These are phyloP conservation scores for Citrus trifoliata DNA, from an alignment of 345 rosid species.

Conservation along the genomic window DNA sequence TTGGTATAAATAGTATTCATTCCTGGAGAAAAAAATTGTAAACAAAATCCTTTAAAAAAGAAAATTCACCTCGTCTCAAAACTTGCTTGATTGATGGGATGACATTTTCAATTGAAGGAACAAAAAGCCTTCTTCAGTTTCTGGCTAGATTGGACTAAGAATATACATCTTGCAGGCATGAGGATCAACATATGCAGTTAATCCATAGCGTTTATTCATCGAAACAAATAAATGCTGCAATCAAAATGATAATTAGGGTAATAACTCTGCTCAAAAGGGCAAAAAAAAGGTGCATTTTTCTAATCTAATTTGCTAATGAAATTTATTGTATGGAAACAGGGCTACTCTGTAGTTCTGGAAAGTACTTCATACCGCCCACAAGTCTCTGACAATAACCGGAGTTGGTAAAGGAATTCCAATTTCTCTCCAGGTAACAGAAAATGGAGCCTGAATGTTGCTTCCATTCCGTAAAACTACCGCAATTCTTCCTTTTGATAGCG, in stretches of 20 bases:
- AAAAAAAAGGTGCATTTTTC: not conserved
- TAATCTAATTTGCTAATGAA: no score
- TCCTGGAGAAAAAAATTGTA: not conserved
- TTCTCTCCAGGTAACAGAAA: constrained; percentile 45
- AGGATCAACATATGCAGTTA: constrained; percentile 30
- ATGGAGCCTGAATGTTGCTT: constrained; percentile 25
- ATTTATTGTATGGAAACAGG: not conserved
- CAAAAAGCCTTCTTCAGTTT: not conserved
- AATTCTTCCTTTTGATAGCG: constrained; percentile 29
- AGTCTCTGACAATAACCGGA: constrained; percentile 29
- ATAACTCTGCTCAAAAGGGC: not conserved
- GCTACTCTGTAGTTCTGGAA: not conserved
- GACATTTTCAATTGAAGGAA: not conserved
- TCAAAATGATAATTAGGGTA: not conserved
- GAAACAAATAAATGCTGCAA: constrained; percentile 38
- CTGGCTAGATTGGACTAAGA: constrained; percentile 15
- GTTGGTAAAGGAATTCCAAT: constrained; percentile 32
- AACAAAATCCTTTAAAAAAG: no score
- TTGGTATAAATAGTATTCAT: not conserved
- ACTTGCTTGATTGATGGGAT: not conserved
- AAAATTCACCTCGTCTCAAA: not conserved
- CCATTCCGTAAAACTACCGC: constrained; percentile 50
- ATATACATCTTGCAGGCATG: constrained; percentile 39
- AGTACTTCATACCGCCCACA: constrained; percentile 39
- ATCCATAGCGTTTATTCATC: constrained; percentile 20